These are phyloP conservation scores for Diatrype stigma DNA, from an alignment of 2,329 filamentous ascomycete species.

Conservation along the genomic window DNA sequence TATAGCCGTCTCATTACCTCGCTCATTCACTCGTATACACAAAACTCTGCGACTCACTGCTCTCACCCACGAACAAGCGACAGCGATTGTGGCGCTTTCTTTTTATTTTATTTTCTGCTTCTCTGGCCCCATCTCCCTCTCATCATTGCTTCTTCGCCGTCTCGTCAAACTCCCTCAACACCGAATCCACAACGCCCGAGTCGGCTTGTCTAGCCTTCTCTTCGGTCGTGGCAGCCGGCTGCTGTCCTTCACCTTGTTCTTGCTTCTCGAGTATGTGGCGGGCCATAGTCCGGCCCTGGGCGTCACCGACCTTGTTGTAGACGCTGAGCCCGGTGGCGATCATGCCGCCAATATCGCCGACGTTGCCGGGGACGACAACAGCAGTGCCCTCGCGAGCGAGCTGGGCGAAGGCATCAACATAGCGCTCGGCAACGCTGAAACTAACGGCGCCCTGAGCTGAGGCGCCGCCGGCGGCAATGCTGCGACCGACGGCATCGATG, in stretches of 20 bases:
- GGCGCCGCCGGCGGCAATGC: slow-evolving; percentile 68
- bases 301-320: slow-evolving; percentile 86
- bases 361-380: slow-evolving; percentile 92
- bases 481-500: slow-evolving; percentile 78
- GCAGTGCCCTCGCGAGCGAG: slow-evolving; percentile 93
- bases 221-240: slow-evolving; percentile 14
- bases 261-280: slow-evolving; percentile 41
- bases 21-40: no score
- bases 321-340: slow-evolving; percentile 94
- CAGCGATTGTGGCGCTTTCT: no score
- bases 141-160: slow-evolving; percentile 20
- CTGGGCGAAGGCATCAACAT: slow-evolving; percentile 90
- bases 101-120: no score
- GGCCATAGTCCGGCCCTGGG: slow-evolving; percentile 66
- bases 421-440: slow-evolving; percentile 91
- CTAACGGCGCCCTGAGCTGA: slow-evolving; percentile 81
- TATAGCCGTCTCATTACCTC: no score
- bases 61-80: no score
- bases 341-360: slow-evolving; percentile 94
- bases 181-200: slow-evolving; percentile 23
- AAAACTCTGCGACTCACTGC: no score
- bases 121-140: no score
- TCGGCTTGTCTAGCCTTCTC: slow-evolving; percentile 12
- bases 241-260: slow-evolving; percentile 11
- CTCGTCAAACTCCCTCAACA: slow-evolving; percentile 30